Evolutionary conservation across 1,139 yeast species (phyloP), one percentile per base, ranked within the genome.

Genomic region (Pichia sp.): DNA sequence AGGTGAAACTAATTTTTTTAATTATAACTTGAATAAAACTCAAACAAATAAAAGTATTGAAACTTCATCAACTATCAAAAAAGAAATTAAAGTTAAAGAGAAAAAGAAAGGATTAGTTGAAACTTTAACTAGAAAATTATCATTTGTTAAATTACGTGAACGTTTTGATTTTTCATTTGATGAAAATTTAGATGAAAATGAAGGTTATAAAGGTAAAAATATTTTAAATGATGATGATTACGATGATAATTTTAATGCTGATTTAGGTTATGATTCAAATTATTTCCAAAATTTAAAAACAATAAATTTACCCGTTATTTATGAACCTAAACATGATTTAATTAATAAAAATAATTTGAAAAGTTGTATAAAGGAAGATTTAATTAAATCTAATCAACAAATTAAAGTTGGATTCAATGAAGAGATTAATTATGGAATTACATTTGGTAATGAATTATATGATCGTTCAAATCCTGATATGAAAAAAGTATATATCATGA

Each of bases 401-500:
- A 33, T 9, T 9, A 20, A 16, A 10, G 79, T 74, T 29, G 50
- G 51, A 34, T 76, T 76, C 52, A 67, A 76, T n/a, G 67, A 70
- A 49, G 66, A 67, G 47, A 64, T 75, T 26, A 60, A 57, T 30
- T 62, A 74, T 40, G 71, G 69, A 49, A 78, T 74, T 48, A 74
- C 82, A 0, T 73, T 65, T 53, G 67, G 78, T 2, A 68, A 77
- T 4, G 68, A 66, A 30, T 62, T 64, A 55, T 77, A 77, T 58
- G 71, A 73, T 51, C 64, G 82, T 35, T 73, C 68, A 58, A 76
- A 76, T 57, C 39, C 54, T 27, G 49, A 46, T 22, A 52, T 63
- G 55, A 74, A 72, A 56, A 68, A 73, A 29, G 74, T 72, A 6
- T 75, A 80, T 25, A 78, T 76, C 51, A 67, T 70, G 51, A 66